phyloP scores from a whole-genome alignment of 2,329 filamentous ascomycete species.

The Ophiobolus disseminans region DNA sequence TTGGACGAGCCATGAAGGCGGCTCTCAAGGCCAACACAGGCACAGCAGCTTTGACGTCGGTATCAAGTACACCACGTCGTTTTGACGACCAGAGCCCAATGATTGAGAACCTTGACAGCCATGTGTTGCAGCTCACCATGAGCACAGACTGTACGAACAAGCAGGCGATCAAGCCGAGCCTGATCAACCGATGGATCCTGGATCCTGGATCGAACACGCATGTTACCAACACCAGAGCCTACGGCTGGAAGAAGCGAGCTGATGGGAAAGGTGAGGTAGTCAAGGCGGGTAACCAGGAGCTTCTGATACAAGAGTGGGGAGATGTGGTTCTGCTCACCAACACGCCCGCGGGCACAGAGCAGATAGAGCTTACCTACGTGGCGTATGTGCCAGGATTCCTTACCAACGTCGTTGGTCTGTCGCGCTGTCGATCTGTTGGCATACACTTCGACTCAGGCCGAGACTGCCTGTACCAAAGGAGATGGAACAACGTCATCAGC shows the following conservation, averaged over 20 bases:
- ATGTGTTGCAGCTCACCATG: slow-evolving; percentile 5
- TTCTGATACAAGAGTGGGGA: background rate
- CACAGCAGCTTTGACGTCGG: background rate
- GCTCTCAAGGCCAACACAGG: slow-evolving; percentile 1
- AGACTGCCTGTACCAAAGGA: slow-evolving; percentile 7
- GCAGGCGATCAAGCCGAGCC: slow-evolving; percentile 5
- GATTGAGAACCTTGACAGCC: slow-evolving; percentile 1
- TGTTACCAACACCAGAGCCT: background rate
- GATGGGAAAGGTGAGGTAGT: slow-evolving; percentile 6
- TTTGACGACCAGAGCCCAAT: slow-evolving; percentile 4
- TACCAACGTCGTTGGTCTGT: slow-evolving; percentile 10
- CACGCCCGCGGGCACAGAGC: background rate
- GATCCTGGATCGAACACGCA: slow-evolving; percentile 10
- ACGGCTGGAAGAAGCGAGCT: slow-evolving; percentile 3
- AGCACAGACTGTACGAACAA: slow-evolving; percentile 8
- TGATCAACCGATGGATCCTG: slow-evolving; percentile 10
- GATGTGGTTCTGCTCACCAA: slow-evolving; percentile 5
- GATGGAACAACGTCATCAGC: slow-evolving; percentile 5
- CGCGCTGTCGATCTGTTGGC: slow-evolving; percentile 6
- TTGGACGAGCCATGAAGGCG: slow-evolving; percentile 7
- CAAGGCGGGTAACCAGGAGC: slow-evolving; percentile 5
- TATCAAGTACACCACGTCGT: background rate
- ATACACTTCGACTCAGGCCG: slow-evolving; percentile 15
- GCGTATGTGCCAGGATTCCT: slow-evolving; percentile 12
- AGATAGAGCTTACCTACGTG: slow-evolving; percentile 7